Base-by-base conservation (phyloP, 2,329 filamentous ascomycete genomes). In the Biscogniauxia mediterranea region DNA sequence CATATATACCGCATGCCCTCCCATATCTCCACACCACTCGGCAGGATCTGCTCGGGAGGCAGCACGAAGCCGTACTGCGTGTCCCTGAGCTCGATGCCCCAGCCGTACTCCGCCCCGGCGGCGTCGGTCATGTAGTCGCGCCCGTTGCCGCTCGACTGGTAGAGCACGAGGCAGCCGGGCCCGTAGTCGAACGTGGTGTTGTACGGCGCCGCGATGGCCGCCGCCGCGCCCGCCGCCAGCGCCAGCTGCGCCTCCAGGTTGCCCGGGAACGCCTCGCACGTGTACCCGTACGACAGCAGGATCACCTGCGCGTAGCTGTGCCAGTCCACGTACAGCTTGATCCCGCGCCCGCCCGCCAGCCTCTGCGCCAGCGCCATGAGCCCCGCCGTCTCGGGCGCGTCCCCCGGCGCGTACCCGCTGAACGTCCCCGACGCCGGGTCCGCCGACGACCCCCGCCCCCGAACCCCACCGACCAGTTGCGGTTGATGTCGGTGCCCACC, bases 261-360 rank as follows among this genome's bases (percentile, higher is more conserved):
- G 32, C 74, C 70, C 5, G 81, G 71, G 20, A 75, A 73, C 6
- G 69, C 76, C 19, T 73, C 75, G 73, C 83, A 85, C 8, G 78
- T 81, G 74, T 84, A 87, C 17, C 84, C 84, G 70, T 84, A 86
- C 7, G 80, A 82, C 19, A 81, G 79, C 54, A 85, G 75, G 58
- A 86, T 79, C 56, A 80, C 76, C 66, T 86, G 83, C 15, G 78
- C 77, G 74, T 86, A 87, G 21, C 81, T 80, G 71, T 87, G 85
- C 72, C 83, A 83, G 72, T 88, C 85, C 69, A 87, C 81, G 74
- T 83, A 88, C 13, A 85, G 74, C 58, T 82, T 79, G 57, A 86
- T 77, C 2, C 81, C 81, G 55, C 79, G 76, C 3, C 64, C 54
- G 17, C 66, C 65, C 32, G 77, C 75, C 23, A 86, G 69, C 49